Conservation (phyloP, 345 rosid genomes). For the Cardamine chenopodiifolia region DNA sequence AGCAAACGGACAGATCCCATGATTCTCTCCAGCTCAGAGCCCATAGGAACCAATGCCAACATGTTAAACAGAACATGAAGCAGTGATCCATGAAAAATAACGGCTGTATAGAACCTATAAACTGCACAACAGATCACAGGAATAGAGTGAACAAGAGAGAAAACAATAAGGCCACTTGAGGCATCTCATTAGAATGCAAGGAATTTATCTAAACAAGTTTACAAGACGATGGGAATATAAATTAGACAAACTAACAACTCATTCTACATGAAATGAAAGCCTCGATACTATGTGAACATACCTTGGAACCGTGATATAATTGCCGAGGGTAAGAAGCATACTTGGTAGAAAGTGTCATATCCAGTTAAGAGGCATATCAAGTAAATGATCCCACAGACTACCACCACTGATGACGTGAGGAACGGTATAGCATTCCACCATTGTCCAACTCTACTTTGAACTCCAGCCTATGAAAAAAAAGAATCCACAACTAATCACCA, state of each 20-base stretch:
- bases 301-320: constrained; percentile 78
- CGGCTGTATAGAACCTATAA: constrained; percentile 79
- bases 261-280: not conserved
- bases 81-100: constrained; percentile 86
- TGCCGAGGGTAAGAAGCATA: constrained; percentile 90
- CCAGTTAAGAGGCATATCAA: constrained; percentile 77
- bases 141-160: not conserved
- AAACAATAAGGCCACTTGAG: not conserved
- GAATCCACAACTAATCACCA: constrained; percentile 1
- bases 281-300: constrained; percentile 28
- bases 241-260: not conserved
- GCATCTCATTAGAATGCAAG: not conserved
- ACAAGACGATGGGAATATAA: not conserved
- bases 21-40: constrained; percentile 93
- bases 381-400: constrained; percentile 72
- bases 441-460: constrained; percentile 70
- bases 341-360: constrained; percentile 79
- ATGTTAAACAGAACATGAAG: constrained; percentile 94
- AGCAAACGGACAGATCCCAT: constrained; percentile 92
- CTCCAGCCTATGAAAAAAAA: constrained; percentile 61
- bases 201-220: not conserved
- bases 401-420: constrained; percentile 72
- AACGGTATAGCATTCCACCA: constrained; percentile 97
- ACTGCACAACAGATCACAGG: constrained; percentile 50
- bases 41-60: constrained; percentile 95